phyloP scores from a whole-genome alignment of 805 yeast genomes.

The Suhomyces emberorum region DNA sequence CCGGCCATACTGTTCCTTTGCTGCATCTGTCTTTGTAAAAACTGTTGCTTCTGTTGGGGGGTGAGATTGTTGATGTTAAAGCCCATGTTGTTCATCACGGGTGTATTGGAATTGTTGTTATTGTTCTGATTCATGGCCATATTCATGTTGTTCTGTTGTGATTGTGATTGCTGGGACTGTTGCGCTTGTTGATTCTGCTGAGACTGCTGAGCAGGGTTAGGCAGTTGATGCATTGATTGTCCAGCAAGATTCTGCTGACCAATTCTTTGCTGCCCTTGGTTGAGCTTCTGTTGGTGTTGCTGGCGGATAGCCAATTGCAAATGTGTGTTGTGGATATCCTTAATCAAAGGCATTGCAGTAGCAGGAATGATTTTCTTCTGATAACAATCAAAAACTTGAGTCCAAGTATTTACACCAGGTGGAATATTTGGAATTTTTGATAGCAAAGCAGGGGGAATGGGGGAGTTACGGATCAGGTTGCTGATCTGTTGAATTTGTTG shows the following conservation, averaged over 20 bases:
- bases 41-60: slow-evolving; percentile 39
- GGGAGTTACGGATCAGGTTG: slow-evolving; percentile 53
- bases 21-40: slow-evolving; percentile 35
- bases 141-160: slow-evolving; percentile 9
- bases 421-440: slow-evolving; percentile 74
- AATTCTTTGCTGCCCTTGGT: slow-evolving; percentile 14
- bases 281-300: slow-evolving; percentile 43
- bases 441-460: slow-evolving; percentile 68
- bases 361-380: slow-evolving; percentile 58
- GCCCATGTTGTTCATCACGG: slow-evolving; percentile 13
- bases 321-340: slow-evolving; percentile 66
- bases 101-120: slow-evolving; percentile 11
- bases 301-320: slow-evolving; percentile 53
- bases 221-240: slow-evolving; percentile 6
- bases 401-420: slow-evolving; percentile 77
- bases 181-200: slow-evolving; percentile 12
- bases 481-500: slow-evolving; percentile 40
- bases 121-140: slow-evolving; percentile 4
- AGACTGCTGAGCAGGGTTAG: too few species aligned
- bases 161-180: slow-evolving; percentile 11
- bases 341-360: slow-evolving; percentile 55
- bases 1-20: slow-evolving; percentile 16
- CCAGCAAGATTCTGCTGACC: slow-evolving; percentile 6
- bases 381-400: slow-evolving; percentile 63
- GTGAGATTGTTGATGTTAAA: slow-evolving; percentile 23